These are phyloP conservation scores for Delitschia confertaspora DNA, from an alignment of 495 filamentous ascomycete species.

Conservation along the genomic window DNA sequence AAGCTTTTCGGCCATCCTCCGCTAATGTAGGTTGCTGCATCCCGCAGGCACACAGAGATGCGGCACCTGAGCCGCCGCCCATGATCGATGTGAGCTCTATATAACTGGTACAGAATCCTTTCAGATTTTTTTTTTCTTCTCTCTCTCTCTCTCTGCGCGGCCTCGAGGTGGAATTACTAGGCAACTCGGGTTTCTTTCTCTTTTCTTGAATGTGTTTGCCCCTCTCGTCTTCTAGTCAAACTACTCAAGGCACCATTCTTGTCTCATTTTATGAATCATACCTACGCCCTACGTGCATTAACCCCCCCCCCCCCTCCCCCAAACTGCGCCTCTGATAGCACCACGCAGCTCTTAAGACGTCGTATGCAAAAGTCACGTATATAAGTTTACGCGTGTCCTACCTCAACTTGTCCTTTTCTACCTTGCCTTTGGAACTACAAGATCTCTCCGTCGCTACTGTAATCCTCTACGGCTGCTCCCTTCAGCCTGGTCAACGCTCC, in stretches of 20 bases:
- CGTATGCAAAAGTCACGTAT: conserved; percentile 30
- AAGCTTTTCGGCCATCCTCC: conserved; percentile 28
- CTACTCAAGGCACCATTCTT: conserved; percentile 22
- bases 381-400: conserved; percentile 22
- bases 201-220: conserved; percentile 3
- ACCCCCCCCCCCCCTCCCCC: too few species aligned
- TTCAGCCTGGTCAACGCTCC: conserved; percentile 6
- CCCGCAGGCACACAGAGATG: conserved; percentile 7
- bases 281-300: conserved; percentile 12
- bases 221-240: conserved; percentile 11
- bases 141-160: too few species aligned
- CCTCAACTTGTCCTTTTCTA: conserved; percentile 1
- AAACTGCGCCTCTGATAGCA: conserved; percentile 25
- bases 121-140: background rate
- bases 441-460: conserved; percentile 14
- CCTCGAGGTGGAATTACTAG: conserved; percentile 5
- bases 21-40: conserved; percentile 21
- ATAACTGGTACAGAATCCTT: conserved; percentile 15
- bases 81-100: conserved; percentile 13
- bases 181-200: conserved; percentile 1
- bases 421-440: conserved; percentile 15
- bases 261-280: conserved; percentile 29
- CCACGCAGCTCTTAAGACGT: conserved; percentile 27
- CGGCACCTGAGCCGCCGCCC: conserved; percentile 9
- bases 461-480: conserved; percentile 5